phyloP scores from a whole-genome alignment of 169 alveolate species.

The Eimeria brunetti region DNA sequence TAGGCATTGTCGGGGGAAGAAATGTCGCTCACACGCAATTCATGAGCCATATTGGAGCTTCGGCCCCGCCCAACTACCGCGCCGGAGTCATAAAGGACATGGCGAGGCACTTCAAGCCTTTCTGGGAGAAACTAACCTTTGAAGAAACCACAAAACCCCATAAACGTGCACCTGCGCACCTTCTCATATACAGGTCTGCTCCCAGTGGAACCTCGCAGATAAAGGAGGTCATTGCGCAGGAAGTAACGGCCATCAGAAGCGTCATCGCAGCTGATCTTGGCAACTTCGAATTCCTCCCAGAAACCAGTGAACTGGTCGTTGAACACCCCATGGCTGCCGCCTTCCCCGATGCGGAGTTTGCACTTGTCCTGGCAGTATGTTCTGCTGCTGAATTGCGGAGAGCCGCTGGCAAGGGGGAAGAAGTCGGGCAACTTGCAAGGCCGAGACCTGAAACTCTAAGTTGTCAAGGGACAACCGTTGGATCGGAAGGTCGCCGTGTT shows the following conservation, averaged over 20 bases:
- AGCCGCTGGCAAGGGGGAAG: constrained; percentile 42
- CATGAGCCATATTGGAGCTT: constrained; percentile 66
- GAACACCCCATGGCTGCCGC: constrained; percentile 68
- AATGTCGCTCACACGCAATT: constrained; percentile 59
- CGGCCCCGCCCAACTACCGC: constrained; percentile 48
- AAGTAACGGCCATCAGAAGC: constrained; percentile 32
- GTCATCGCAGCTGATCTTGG: constrained; percentile 59
- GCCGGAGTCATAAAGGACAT: constrained; percentile 67
- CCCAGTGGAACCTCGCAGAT: constrained; percentile 68
- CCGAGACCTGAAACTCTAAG: neutral
- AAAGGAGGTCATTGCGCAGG: constrained; percentile 55
- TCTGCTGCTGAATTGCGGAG: constrained; percentile 22
- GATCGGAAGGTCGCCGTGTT: constrained; percentile 42
- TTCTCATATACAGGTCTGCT: constrained; percentile 61
- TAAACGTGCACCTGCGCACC: constrained; percentile 41
- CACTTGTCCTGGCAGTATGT: constrained; percentile 17
- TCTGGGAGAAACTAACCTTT: constrained; percentile 32
- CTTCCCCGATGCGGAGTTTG: constrained; percentile 58
- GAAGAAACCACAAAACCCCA: neutral
- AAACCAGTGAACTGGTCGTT: constrained; percentile 39
- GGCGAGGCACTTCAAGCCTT: constrained; percentile 51
- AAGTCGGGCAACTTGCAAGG: neutral
- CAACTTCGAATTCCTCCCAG: constrained; percentile 26
- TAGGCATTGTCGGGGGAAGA: constrained; percentile 66
- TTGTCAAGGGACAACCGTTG: constrained; percentile 20